phyloP scores from a whole-genome alignment of 306 rosid genomes.

The Dalbergia oliveri region DNA sequence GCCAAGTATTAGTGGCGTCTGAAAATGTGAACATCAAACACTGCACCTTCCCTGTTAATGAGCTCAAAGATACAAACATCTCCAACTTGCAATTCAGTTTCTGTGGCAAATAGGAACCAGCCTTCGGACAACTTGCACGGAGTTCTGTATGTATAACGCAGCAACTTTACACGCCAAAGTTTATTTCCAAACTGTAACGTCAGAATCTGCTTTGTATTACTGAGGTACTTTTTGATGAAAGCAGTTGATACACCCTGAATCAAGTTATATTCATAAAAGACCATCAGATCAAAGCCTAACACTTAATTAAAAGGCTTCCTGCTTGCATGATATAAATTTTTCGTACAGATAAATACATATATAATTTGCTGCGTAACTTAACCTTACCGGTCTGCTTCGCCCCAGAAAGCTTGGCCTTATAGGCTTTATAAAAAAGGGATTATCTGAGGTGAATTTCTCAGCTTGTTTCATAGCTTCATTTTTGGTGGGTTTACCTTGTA shows the following conservation, averaged over 20 bases:
- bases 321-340: not conserved
- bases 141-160: not conserved
- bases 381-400: not conserved
- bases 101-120: slow-evolving; percentile 15
- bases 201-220: not conserved
- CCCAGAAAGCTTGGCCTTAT: not conserved
- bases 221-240: not conserved
- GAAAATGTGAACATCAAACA: slow-evolving; percentile 2
- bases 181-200: not conserved
- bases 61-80: slow-evolving; percentile 39
- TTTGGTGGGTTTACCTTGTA: too few relatives aligned
- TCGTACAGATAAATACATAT: not conserved
- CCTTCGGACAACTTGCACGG: not conserved
- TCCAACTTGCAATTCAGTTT: slow-evolving; percentile 5
- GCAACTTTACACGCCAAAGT: slow-evolving; percentile 26
- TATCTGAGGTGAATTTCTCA: not conserved
- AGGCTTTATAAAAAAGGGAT: not conserved
- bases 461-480: slow-evolving; percentile 13
- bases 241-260: not conserved
- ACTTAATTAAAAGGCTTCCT: not conserved
- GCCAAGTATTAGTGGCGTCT: not conserved
- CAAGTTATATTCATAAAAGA: not conserved
- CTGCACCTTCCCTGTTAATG: not conserved
- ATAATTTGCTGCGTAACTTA: not conserved
- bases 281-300: not conserved